Percentiles rank a stretch among this genome's conserved stretches.
phyloP scores from a whole-genome alignment of 2,329 filamentous ascomycete species.

The Aspergillaceae sp. region DNA sequence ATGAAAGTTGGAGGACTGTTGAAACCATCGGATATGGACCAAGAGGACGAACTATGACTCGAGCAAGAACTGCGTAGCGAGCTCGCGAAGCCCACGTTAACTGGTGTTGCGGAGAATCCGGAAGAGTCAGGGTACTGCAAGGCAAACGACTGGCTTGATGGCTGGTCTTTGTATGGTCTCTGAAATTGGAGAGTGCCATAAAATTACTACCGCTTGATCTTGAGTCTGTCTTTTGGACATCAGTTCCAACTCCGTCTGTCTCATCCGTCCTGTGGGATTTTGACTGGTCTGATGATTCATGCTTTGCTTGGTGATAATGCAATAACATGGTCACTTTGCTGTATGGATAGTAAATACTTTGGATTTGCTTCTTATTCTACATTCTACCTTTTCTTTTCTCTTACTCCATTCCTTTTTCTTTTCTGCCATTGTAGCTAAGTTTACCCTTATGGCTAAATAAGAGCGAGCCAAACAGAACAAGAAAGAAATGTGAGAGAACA shows the following conservation, averaged over 20 bases:
- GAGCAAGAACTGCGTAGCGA: conserved; percentile 58
- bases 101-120: conserved; percentile 14
- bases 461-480: too few species aligned
- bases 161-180: conserved; percentile 59
- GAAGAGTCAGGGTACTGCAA: conserved; percentile 13
- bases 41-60: conserved; percentile 77
- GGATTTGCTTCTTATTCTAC: not conserved
- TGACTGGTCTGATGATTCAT: not conserved
- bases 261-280: too few species aligned
- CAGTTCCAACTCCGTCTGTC: too few species aligned
- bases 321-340: not conserved
- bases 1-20: conserved; percentile 93
- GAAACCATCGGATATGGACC: conserved; percentile 93
- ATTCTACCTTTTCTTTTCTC: too few species aligned
- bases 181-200: conserved; percentile 20
- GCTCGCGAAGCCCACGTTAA: conserved; percentile 38
- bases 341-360: not conserved
- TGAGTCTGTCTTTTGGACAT: too few species aligned
- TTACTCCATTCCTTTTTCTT: not conserved
- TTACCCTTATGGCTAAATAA: too few species aligned
- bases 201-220: not conserved
- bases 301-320: not conserved
- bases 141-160: conserved; percentile 42
- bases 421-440: not conserved
- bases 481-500: too few species aligned